These are phyloP conservation scores for Cercospora janseana DNA, from an alignment of 2,329 filamentous ascomycete genomes.

Conservation along the genomic window DNA sequence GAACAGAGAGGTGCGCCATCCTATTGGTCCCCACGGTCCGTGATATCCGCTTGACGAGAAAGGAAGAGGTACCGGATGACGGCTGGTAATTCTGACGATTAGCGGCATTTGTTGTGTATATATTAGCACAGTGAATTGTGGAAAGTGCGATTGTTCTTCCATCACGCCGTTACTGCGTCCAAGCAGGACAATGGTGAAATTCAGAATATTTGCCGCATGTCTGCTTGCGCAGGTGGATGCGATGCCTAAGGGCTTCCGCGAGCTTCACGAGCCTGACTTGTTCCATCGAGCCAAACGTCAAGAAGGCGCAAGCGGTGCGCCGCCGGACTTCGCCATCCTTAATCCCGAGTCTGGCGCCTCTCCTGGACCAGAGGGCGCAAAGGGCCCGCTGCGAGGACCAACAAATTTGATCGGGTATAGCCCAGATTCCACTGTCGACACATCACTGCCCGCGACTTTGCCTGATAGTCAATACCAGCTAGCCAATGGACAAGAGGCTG, in stretches of 20 bases:
- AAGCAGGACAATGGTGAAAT: background rate
- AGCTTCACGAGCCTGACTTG: constrained; percentile 5
- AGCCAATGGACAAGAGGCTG: constrained; percentile 39
- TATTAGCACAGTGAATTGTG: no score
- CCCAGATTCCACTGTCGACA: constrained; percentile 36
- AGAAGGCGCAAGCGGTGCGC: constrained; percentile 11
- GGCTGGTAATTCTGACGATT: no score
- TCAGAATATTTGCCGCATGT: no score
- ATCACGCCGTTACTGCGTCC: no score
- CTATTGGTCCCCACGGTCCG: no score
- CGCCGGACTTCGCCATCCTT: constrained; percentile 24
- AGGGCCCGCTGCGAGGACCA: constrained; percentile 39
- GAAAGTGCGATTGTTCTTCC: no score
- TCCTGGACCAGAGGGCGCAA: constrained; percentile 36
- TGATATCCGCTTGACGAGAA: no score
- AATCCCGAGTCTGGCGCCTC: constrained; percentile 15
- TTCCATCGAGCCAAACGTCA: constrained; percentile 14
- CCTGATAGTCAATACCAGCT: constrained; percentile 40
- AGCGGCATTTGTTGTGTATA: no score
- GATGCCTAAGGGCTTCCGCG: constrained; percentile 5
- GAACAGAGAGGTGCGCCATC: no score
- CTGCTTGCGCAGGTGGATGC: constrained; percentile 7
- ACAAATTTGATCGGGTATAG: constrained; percentile 37
- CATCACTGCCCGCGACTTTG: constrained; percentile 35
- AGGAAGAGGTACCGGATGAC: no score